Base-by-base conservation (phyloP, 805 yeast genomes). In the Saccharomycopsis olivae region DNA sequence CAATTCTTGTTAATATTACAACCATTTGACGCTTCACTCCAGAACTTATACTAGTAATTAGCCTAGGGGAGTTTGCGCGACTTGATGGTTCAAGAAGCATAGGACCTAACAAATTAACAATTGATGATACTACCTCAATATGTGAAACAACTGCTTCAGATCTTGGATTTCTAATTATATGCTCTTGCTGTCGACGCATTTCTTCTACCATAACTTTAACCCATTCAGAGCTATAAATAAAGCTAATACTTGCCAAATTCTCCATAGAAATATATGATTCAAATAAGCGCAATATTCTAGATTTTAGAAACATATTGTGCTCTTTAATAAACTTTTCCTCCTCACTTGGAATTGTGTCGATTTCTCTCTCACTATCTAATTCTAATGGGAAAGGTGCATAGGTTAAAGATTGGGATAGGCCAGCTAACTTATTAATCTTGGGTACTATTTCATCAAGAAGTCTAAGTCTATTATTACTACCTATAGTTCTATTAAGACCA, bases 401-500 rank as follows among this genome's bases (percentile, higher is more conserved):
- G 9, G 35, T 32, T 13, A 38, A 35, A n/a, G n/a, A n/a, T n/a
- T n/a, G n/a, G n/a, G n/a, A n/a, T n/a, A n/a, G n/a, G n/a, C n/a
- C n/a, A n/a, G n/a, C n/a, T n/a, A n/a, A n/a, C 21, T 34, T 39
- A 3, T 35, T 40, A 37, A 40, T n/a, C 5, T 42, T 15, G 1
- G 75, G 71, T 3, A 72, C 57, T 3, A 71, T 52, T 21, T 59
- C 53, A 16, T 66, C 67, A 25, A 77, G 49, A 15, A 70, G 59
- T 10, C 45, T 47, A 21, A 64, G 57, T 49, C 69, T 72, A 1
- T 47, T 40, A 44, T 71, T 73, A 47, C 71, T 69, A 1, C 84
- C 84, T 23, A 73, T 39, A 3, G 64, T 46, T 42, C 78, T 52
- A 51, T 73, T 76, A 35, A 78, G 55, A 0, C 84, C 82, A 48